Conservation (phyloP, 2,329 filamentous ascomycete species). For the Pseudogymnoascus sp. region DNA sequence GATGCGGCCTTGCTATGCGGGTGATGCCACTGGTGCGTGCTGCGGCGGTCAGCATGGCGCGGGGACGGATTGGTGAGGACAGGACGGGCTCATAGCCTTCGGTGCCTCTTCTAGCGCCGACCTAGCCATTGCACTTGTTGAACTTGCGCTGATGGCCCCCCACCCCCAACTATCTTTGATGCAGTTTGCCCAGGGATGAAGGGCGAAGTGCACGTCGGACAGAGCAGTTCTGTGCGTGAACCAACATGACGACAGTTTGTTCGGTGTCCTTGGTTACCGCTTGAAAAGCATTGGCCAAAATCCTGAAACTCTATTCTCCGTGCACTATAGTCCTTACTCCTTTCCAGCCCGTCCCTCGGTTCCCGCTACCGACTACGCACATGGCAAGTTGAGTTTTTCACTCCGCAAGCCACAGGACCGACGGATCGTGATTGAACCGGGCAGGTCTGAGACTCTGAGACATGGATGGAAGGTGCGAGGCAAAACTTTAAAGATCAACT, state of each 20-base stretch:
- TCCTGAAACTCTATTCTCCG: not conserved
- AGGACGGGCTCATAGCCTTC: not conserved
- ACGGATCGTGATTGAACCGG: conserved; percentile 1
- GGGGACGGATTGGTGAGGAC: not conserved
- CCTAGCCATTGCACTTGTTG: not conserved
- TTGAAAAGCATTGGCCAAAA: not conserved
- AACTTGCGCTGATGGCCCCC: not conserved
- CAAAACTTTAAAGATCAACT: conserved; percentile 2
- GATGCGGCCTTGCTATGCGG: not conserved
- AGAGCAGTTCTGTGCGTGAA: not conserved
- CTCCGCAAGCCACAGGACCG: not conserved
- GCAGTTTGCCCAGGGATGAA: not conserved
- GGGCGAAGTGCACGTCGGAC: not conserved
- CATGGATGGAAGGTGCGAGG: conserved; percentile 5
- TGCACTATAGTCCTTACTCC: not conserved
- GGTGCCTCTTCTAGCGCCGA: conserved; percentile 1
- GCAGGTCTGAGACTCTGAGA: not conserved
- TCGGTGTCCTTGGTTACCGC: not conserved
- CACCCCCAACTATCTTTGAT: not conserved
- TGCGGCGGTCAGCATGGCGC: not conserved
- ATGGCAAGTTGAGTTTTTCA: conserved; percentile 1
- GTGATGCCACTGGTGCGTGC: not conserved
- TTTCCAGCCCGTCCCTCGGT: not conserved
- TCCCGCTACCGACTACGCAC: not conserved
- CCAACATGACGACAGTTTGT: not conserved